Percentiles rank a stretch among this genome's conserved stretches.
Conservation (phyloP, 1,284 basidiomycete genomes). For the Porogramme epimiltina region DNA sequence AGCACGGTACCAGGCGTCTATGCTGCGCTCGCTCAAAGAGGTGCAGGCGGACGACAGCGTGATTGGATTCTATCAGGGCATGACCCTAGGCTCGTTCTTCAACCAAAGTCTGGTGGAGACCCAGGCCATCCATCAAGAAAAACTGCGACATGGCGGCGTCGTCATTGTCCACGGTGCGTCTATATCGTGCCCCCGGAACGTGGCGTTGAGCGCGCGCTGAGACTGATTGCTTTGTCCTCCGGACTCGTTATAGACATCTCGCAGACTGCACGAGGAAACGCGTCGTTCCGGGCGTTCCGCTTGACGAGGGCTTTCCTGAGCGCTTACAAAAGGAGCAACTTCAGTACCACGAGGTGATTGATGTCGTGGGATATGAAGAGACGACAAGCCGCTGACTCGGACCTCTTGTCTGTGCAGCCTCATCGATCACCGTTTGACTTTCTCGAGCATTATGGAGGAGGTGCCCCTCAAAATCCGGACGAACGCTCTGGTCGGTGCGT, state of each 20-base stretch:
- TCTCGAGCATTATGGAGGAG: conserved; percentile 88
- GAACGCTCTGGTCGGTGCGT: conserved; percentile 84
- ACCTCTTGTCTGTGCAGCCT: conserved; percentile 52
- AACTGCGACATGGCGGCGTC: conserved; percentile 83
- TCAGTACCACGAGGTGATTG: conserved; percentile 79
- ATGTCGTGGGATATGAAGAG: conserved; percentile 24
- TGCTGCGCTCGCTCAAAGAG: conserved; percentile 88
- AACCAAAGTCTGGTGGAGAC: conserved; percentile 89
- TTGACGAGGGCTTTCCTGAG: conserved; percentile 84
- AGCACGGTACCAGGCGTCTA: conserved; percentile 84
- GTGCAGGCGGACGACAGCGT: conserved; percentile 94
- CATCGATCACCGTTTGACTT: conserved; percentile 85
- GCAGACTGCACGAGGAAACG: conserved; percentile 82
- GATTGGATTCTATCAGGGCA: conserved; percentile 96
- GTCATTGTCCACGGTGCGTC: conserved; percentile 85
- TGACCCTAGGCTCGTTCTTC: conserved; percentile 89
- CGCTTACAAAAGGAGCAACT: conserved; percentile 86
- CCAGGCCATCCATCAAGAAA: conserved; percentile 82
- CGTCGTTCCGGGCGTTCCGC: conserved; percentile 90
- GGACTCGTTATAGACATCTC: conserved; percentile 60
- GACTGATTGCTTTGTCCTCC: background rate
- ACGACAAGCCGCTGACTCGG: conserved; percentile 15
- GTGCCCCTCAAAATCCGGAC: conserved; percentile 89
- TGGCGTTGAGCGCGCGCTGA: conserved; percentile 9
- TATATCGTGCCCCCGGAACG: conserved; percentile 6